Percentiles rank a stretch among this genome's conserved stretches.
Conservation (phyloP, 1,284 basidiomycete species). For the Wolfiporia cocos region DNA sequence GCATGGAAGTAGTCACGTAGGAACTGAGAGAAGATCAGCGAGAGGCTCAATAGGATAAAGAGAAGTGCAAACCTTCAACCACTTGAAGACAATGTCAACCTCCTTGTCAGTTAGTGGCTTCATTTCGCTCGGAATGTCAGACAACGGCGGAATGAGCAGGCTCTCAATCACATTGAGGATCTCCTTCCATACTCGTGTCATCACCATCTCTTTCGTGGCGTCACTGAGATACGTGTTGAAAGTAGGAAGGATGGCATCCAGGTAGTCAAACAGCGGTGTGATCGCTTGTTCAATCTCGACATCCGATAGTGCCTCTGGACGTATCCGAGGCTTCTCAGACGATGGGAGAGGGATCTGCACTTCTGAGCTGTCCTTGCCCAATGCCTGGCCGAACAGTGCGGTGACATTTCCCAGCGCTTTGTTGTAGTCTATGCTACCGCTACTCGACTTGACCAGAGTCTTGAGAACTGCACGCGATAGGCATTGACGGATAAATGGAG, state of each 20-base stretch:
- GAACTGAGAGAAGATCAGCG: slow-evolving; percentile 48
- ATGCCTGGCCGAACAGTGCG: slow-evolving; percentile 72
- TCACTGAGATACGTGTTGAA: slow-evolving; percentile 86
- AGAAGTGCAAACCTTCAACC: slow-evolving; percentile 73
- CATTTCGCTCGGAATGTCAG: slow-evolving; percentile 88
- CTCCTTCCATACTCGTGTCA: slow-evolving; percentile 96
- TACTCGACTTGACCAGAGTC: slow-evolving; percentile 62
- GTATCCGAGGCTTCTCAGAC: slow-evolving; percentile 61
- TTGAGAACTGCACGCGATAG: slow-evolving; percentile 78
- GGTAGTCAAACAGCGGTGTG: slow-evolving; percentile 90
- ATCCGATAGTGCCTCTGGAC: slow-evolving; percentile 78
- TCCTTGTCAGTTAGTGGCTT: slow-evolving; percentile 90
- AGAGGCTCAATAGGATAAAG: background rate
- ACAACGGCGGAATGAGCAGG: slow-evolving; percentile 88
- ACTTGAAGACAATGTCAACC: slow-evolving; percentile 97
- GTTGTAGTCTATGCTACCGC: slow-evolving; percentile 74
- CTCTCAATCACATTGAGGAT: slow-evolving; percentile 85
- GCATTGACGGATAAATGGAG: slow-evolving; percentile 88
- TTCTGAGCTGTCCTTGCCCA: slow-evolving; percentile 57
- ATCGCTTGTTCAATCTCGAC: slow-evolving; percentile 95
- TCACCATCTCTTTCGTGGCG: slow-evolving; percentile 87
- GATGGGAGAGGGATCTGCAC: slow-evolving; percentile 74
- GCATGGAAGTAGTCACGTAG: slow-evolving; percentile 94
- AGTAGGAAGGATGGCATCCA: slow-evolving; percentile 91
- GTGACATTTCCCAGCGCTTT: slow-evolving; percentile 77